Evolutionary conservation across 768 basidiomycete genomes (phyloP).

Genomic region (Collybia nuda): DNA sequence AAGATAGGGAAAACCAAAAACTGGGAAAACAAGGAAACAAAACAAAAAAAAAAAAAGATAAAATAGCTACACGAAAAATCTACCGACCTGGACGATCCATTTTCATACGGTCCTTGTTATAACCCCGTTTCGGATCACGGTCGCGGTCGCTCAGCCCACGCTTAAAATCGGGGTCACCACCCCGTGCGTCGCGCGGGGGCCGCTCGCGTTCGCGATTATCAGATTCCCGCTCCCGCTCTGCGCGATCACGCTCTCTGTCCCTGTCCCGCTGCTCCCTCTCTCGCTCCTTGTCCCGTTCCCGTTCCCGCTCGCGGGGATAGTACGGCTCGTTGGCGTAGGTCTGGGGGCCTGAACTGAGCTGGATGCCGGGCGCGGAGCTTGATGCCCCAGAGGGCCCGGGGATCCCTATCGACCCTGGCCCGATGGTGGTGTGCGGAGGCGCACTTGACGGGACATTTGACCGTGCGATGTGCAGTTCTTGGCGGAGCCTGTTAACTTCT

Average conservation of each 20-base stretch:
- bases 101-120: slow-evolving; percentile 47
- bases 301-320: slow-evolving; percentile 21
- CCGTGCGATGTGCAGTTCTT: slow-evolving; percentile 59
- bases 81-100: slow-evolving; percentile 29
- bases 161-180: slow-evolving; percentile 23
- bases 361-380: slow-evolving; percentile 15
- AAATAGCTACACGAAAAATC: not conserved
- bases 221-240: slow-evolving; percentile 27
- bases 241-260: slow-evolving; percentile 38
- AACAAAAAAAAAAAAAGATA: not conserved
- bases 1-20: too few relatives aligned
- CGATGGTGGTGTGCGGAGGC: slow-evolving; percentile 19
- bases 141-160: slow-evolving; percentile 37
- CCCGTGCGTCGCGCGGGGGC: slow-evolving; percentile 7
- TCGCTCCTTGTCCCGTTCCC: slow-evolving; percentile 24
- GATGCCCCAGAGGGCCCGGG: slow-evolving; percentile 16
- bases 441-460: slow-evolving; percentile 12
- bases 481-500: slow-evolving; percentile 68
- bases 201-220: slow-evolving; percentile 9
- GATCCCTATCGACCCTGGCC: slow-evolving; percentile 14
- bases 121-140: slow-evolving; percentile 55
- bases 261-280: slow-evolving; percentile 21
- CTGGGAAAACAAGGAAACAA: not conserved
- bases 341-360: slow-evolving; percentile 10
- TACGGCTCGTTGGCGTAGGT: slow-evolving; percentile 19